These are phyloP conservation scores for Desmodesmus armatus DNA, from an alignment of 139 green algal genomes.

Conservation along the genomic window DNA sequence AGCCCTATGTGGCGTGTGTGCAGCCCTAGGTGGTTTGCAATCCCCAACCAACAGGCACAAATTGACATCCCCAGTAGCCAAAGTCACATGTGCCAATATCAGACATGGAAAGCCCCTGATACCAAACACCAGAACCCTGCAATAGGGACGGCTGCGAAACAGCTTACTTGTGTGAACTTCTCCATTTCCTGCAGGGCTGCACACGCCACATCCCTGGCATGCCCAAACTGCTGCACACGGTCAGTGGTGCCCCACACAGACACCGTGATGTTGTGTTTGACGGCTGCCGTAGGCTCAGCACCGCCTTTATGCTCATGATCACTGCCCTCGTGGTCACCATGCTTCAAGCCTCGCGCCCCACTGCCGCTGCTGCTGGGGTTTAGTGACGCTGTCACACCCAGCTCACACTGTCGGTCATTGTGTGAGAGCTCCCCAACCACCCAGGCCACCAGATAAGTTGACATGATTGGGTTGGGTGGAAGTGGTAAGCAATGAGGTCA, in stretches of 20 bases:
- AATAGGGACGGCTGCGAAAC: too few species aligned
- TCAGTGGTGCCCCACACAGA: slow-evolving; percentile 76
- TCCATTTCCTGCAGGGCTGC: slow-evolving; percentile 27
- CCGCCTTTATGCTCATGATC: not conserved
- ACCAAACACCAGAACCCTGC: too few species aligned
- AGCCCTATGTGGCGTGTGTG: too few species aligned
- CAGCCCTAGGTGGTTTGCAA: too few species aligned
- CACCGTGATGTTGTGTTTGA: too few species aligned
- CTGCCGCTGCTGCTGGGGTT: too few species aligned
- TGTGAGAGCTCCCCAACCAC: slow-evolving; percentile 75
- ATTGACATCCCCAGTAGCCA: too few species aligned
- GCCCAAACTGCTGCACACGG: slow-evolving; percentile 43
- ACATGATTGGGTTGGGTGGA: slow-evolving; percentile 80
- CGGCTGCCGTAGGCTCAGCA: too few species aligned
- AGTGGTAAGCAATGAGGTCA: slow-evolving; percentile 28
- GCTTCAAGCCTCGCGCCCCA: too few species aligned
- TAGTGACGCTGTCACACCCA: slow-evolving; percentile 13
- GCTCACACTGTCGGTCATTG: slow-evolving; percentile 28
- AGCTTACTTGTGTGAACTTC: slow-evolving; percentile 28
- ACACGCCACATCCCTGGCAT: slow-evolving; percentile 27
- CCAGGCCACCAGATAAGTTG: slow-evolving; percentile 88
- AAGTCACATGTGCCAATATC: too few species aligned
- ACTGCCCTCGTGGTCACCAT: not conserved
- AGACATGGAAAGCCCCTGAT: too few species aligned
- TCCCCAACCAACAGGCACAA: too few species aligned